Percentiles rank a stretch among this genome's conserved stretches.
phyloP scores from a whole-genome alignment of 805 yeast genomes.

The Scheffersomyces amazonensis region DNA sequence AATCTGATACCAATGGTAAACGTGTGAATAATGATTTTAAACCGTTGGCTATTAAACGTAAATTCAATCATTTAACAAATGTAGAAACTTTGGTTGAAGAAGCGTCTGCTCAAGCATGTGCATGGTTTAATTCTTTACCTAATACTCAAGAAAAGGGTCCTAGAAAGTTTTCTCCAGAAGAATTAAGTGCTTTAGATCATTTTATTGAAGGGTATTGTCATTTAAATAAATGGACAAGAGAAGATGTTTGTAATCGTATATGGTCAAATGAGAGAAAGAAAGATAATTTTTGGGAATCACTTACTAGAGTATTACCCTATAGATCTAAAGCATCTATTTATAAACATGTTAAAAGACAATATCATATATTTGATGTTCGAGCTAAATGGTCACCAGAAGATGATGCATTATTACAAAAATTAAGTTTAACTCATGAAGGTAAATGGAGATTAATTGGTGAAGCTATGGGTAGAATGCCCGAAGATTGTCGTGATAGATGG shows the following conservation, averaged over 20 bases:
- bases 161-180: constrained; percentile 57
- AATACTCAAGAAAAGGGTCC: constrained; percentile 28
- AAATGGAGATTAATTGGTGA: constrained; percentile 88
- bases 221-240: constrained; percentile 58
- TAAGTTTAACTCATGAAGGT: constrained; percentile 68
- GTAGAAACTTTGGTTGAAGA: constrained; percentile 34
- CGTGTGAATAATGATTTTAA: not conserved
- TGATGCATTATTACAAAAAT: constrained; percentile 60
- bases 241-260: constrained; percentile 75
- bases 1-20: not conserved
- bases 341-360: constrained; percentile 87
- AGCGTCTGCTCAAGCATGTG: constrained; percentile 30
- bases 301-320: constrained; percentile 76
- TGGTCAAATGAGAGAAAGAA: constrained; percentile 85
- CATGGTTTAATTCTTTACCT: constrained; percentile 33
- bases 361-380: constrained; percentile 81
- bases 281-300: constrained; percentile 86
- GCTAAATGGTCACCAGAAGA: constrained; percentile 90
- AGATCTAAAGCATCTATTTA: constrained; percentile 87
- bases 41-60: constrained; percentile 4
- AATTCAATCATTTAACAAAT: constrained; percentile 23
- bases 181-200: constrained; percentile 65
- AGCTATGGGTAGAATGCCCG: constrained; percentile 89
- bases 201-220: constrained; percentile 69
- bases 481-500: constrained; percentile 96